Percentiles rank a stretch among this genome's conserved stretches.
These are phyloP conservation scores for Akanthomyces muscarius DNA, from an alignment of 2,329 filamentous ascomycete species.

Conservation along the genomic window DNA sequence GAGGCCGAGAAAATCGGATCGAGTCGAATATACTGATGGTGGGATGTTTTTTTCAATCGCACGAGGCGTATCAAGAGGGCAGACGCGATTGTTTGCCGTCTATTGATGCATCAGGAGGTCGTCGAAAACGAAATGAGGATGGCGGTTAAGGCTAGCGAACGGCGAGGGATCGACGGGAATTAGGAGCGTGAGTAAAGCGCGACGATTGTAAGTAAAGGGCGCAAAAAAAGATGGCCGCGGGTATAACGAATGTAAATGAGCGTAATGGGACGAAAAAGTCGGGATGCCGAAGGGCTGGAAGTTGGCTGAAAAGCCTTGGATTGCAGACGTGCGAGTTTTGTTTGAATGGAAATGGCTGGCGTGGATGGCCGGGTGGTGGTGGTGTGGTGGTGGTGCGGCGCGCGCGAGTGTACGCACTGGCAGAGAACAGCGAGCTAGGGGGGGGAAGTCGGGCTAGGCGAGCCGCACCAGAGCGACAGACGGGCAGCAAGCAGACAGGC, in stretches of 20 bases:
- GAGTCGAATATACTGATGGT: not conserved
- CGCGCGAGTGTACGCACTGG: not conserved
- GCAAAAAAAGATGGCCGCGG: conserved; percentile 9
- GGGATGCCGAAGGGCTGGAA: conserved; percentile 15
- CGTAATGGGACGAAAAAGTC: conserved; percentile 9
- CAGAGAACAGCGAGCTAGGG: not conserved
- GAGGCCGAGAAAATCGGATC: not conserved
- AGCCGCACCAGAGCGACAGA: not conserved
- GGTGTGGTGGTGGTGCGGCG: not conserved
- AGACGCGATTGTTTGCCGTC: conserved; percentile 3
- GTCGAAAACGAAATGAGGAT: not conserved
- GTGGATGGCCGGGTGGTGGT: not conserved
- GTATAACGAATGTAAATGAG: conserved; percentile 11
- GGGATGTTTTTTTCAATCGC: not conserved
- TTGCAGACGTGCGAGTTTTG: conserved; percentile 9
- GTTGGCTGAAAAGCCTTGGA: conserved; percentile 3
- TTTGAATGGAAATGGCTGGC: conserved; percentile 13
- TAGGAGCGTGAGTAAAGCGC: conserved; percentile 1
- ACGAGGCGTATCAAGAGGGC: not conserved
- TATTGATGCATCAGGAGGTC: conserved; percentile 13
- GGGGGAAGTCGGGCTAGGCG: not conserved
- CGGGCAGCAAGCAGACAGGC: not conserved
- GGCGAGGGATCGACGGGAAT: conserved; percentile 4
- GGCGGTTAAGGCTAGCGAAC: conserved; percentile 3
- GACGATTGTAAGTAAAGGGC: not conserved